Percentiles rank a stretch among this genome's conserved stretches.
Evolutionary conservation across 1,284 basidiomycete species (phyloP).

Genomic region (Leccinum subspadiceum): DNA sequence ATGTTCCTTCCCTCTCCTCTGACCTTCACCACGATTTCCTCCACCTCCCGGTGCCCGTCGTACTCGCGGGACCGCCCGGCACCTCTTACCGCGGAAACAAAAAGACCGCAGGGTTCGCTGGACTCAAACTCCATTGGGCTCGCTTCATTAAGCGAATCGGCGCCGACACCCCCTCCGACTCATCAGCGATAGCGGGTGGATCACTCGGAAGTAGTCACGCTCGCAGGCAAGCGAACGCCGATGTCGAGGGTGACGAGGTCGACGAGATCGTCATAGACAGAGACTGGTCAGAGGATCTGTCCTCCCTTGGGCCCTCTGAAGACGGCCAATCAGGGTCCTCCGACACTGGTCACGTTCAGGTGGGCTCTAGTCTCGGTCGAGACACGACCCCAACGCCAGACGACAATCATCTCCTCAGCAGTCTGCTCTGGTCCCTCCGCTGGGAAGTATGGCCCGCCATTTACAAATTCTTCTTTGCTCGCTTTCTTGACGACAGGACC

Average conservation of each 20-base stretch:
- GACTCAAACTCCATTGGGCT: constrained; percentile 42
- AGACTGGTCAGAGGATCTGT: constrained; percentile 58
- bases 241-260: constrained; percentile 40
- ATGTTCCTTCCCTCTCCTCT: neutral
- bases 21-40: constrained; percentile 8
- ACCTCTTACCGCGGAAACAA: constrained; percentile 21
- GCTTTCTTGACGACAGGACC: constrained; percentile 56
- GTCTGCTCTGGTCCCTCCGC: constrained; percentile 35
- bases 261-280: constrained; percentile 75
- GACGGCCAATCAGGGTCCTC: constrained; percentile 46
- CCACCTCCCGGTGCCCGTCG: constrained; percentile 26
- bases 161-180: constrained; percentile 42
- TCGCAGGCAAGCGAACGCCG: constrained; percentile 26
- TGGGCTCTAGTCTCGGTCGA: constrained; percentile 34
- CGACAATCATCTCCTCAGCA: constrained; percentile 31
- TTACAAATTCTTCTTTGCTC: constrained; percentile 52
- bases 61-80: constrained; percentile 10
- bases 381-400: constrained; percentile 31
- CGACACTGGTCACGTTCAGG: constrained; percentile 36
- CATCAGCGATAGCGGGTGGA: constrained; percentile 41
- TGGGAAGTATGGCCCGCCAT: constrained; percentile 42
- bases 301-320: constrained; percentile 50
- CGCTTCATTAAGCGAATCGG: constrained; percentile 44
- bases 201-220: constrained; percentile 39
- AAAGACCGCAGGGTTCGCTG: constrained; percentile 38